Evolutionary conservation across 2,329 filamentous ascomycete species (phyloP), one percentile per base, ranked within the genome.

Genomic region (Periconia digitata): DNA sequence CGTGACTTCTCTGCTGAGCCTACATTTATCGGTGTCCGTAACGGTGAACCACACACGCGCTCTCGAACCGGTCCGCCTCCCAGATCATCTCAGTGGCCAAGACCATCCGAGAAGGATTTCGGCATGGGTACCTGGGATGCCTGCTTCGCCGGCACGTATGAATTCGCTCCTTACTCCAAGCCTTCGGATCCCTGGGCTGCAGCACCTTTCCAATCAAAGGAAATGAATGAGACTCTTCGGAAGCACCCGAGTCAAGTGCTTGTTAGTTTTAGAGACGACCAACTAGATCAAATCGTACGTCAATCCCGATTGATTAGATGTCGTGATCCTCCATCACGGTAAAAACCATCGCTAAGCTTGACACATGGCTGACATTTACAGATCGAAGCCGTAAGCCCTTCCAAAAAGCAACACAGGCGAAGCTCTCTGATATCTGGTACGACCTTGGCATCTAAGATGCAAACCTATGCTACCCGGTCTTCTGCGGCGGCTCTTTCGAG

Each of bases 401-500:
- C 60, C 3, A 63, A 60, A 46, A 95, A 94, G 35, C 21, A 40
- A 27, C n/a, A 3, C 21, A 8, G 10, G 21, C 3, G n/a, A 13
- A 15, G 27, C 10, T 32, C 27, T 10, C 10, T 32, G 12, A 13
- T 32, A 13, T 12, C 27, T 3, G n/a, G 27, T 10, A 12, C 27
- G 12, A 15, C 10, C 10, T 32, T 32, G 27, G 55, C 54, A 1
- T 51, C 57, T 4, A 63, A 57, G 22, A 58, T 58, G 44, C 51
- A 44, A 6, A 38, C 40, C 21, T 22, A 47, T 20, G 52, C 59
- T n/a, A 55, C 51, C 23, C 53, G 53, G 12, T 57, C 63, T 13
- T 62, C 66, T 6, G 58, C 60, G 35, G 59, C 62, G 22, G 46
- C 57, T 5, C 49, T 66, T 24, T 54, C 58, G 13, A 61, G 60